phyloP scores from a whole-genome alignment of 2,329 filamentous ascomycete genomes.

The Botrytis galanthina region DNA sequence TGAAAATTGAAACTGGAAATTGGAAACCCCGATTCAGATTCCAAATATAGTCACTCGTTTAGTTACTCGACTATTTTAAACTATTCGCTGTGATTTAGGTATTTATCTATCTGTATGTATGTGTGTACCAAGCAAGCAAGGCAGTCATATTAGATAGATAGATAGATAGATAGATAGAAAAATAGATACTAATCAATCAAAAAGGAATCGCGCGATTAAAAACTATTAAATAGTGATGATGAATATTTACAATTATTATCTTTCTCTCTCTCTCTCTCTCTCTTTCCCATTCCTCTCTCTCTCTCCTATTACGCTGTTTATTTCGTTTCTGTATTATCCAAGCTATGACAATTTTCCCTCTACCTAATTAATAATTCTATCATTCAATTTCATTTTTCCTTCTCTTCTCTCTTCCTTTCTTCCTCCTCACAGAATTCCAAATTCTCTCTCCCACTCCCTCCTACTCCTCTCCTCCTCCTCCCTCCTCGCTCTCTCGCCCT shows the following conservation, averaged over 20 bases:
- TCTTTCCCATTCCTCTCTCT: background rate
- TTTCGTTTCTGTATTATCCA: background rate
- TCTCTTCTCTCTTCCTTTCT: no score
- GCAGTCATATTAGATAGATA: no score
- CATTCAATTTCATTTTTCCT: background rate
- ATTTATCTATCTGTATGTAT: background rate
- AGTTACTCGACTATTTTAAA: background rate
- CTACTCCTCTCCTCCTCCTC: conserved; percentile 16
- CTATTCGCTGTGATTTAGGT: no score
- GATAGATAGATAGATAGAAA: background rate
- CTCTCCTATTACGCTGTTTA: background rate
- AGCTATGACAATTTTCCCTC: background rate
- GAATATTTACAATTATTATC: background rate
- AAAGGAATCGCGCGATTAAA: background rate
- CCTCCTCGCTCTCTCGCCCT: conserved; percentile 7
- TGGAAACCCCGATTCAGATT: background rate
- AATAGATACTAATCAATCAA: no score
- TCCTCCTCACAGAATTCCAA: conserved; percentile 12
- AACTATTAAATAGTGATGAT: background rate
- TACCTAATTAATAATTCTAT: background rate
- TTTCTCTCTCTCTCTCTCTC: background rate
- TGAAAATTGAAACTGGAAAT: background rate
- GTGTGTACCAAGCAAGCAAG: background rate
- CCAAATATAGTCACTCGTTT: background rate
- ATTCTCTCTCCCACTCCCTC: conserved; percentile 18